These are phyloP conservation scores for Cystobasidium ongulense DNA, from an alignment of 768 basidiomycete genomes.

Conservation along the genomic window DNA sequence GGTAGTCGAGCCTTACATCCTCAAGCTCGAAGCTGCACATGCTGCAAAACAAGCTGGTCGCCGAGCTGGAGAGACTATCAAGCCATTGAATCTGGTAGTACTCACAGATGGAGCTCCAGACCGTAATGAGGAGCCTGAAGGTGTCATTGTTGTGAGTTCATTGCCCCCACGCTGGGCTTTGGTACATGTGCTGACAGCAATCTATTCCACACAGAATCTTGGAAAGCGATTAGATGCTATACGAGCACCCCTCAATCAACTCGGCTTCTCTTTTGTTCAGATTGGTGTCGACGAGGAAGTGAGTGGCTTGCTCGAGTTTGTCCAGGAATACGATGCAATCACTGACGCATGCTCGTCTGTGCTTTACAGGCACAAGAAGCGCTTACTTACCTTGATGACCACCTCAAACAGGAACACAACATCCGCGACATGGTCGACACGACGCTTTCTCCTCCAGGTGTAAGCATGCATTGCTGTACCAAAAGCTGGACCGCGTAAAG, in stretches of 20 bases:
- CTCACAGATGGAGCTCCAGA: constrained; percentile 39
- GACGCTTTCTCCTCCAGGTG: constrained; percentile 13
- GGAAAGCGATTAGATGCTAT: constrained; percentile 39
- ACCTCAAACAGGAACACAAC: neutral
- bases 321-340: neutral
- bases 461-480: neutral
- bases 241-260: constrained; percentile 46
- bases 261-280: constrained; percentile 61
- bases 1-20: constrained; percentile 37
- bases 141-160: constrained; percentile 10
- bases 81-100: constrained; percentile 36
- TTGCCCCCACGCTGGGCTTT: no score
- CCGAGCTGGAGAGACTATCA: constrained; percentile 9
- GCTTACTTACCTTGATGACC: constrained; percentile 29
- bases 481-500: neutral
- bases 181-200: neutral
- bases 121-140: constrained; percentile 31
- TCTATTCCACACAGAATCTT: constrained; percentile 20
- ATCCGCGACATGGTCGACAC: constrained; percentile 39
- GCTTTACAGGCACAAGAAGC: constrained; percentile 26
- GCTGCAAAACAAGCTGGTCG: neutral
- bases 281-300: constrained; percentile 51
- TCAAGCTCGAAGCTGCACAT: constrained; percentile 26
- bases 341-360: neutral
- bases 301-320: neutral